phyloP scores from a whole-genome alignment of 2,329 filamentous ascomycete genomes.

The Ceratocystis cubensis region DNA sequence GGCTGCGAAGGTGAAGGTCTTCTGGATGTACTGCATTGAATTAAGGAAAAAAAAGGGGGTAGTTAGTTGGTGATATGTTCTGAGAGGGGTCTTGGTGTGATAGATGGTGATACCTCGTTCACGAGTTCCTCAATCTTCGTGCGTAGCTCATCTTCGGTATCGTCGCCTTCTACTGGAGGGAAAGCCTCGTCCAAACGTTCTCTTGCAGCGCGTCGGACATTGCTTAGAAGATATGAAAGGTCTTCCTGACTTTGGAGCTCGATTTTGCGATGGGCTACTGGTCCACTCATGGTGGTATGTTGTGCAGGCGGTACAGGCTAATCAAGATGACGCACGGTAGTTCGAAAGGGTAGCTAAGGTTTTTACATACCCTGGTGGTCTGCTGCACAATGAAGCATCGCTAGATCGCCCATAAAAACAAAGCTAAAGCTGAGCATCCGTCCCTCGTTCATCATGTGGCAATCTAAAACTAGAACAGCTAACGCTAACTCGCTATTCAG shows the following conservation, averaged over 20 bases:
- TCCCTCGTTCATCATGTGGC: no score
- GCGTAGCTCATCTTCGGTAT: constrained; percentile 44
- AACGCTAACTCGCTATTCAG: neutral
- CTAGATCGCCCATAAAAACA: neutral
- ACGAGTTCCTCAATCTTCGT: constrained; percentile 47
- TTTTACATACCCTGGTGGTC: neutral
- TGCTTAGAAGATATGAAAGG: constrained; percentile 55
- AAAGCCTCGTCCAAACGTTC: constrained; percentile 56
- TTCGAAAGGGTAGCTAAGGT: neutral
- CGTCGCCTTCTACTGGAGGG: constrained; percentile 41
- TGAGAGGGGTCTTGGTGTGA: neutral
- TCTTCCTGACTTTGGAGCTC: constrained; percentile 68
- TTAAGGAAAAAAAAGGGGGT: neutral
- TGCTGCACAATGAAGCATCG: neutral
- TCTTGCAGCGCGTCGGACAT: constrained; percentile 55
- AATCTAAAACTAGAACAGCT: neutral
- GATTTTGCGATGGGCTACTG: constrained; percentile 54
- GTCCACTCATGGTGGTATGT: constrained; percentile 28
- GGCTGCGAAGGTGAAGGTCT: constrained; percentile 45
- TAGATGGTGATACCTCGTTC: constrained; percentile 37
- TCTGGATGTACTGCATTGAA: constrained; percentile 43
- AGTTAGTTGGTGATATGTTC: neutral
- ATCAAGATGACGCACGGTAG: neutral
- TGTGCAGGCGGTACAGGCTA: neutral
- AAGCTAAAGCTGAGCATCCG: neutral